A percentile compares a stretch with the other conserved stretches of the same genome.
These are phyloP conservation scores for Mrakia hoshinonis DNA, from an alignment of 768 basidiomycete genomes.

Conservation along the genomic window DNA sequence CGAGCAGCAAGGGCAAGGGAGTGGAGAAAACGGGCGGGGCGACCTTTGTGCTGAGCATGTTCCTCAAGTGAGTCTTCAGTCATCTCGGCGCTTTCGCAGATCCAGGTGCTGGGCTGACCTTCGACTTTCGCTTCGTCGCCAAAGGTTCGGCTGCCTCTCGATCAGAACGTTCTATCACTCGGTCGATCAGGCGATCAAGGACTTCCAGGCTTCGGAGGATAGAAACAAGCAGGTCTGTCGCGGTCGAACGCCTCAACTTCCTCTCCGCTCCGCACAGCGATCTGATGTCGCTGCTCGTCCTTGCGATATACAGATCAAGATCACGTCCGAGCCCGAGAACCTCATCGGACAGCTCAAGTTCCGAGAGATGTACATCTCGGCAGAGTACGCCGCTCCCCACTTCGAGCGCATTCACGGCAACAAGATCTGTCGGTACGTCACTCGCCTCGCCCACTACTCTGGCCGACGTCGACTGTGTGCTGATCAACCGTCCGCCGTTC, in stretches of 20 bases:
- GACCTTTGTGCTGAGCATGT: slow-evolving; percentile 19
- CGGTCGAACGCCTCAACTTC: too few relatives aligned
- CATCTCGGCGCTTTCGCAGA: not conserved
- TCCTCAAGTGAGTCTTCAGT: slow-evolving; percentile 25
- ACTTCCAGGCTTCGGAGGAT: slow-evolving; percentile 27
- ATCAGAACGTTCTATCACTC: slow-evolving; percentile 41
- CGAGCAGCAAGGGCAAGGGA: not conserved
- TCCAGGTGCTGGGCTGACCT: slow-evolving; percentile 31
- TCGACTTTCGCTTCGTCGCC: slow-evolving; percentile 35
- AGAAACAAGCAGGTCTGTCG: not conserved
- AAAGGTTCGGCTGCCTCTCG: slow-evolving; percentile 43
- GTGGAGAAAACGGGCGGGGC: not conserved
- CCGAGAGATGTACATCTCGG: slow-evolving; percentile 42
- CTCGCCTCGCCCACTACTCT: too few relatives aligned
- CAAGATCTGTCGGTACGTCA: slow-evolving; percentile 36
- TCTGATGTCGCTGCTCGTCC: not conserved
- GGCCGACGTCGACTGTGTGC: too few relatives aligned
- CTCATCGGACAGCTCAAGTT: slow-evolving; percentile 39
- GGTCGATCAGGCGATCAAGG: slow-evolving; percentile 35
- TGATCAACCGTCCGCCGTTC: too few relatives aligned
- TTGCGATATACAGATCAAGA: not conserved
- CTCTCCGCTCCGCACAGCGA: not conserved
- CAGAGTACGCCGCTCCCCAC: slow-evolving; percentile 38
- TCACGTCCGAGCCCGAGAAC: slow-evolving; percentile 39
- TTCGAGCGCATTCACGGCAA: slow-evolving; percentile 42